phyloP scores from a whole-genome alignment of 2,329 filamentous ascomycete species.

The Fusarium austroafricanum region DNA sequence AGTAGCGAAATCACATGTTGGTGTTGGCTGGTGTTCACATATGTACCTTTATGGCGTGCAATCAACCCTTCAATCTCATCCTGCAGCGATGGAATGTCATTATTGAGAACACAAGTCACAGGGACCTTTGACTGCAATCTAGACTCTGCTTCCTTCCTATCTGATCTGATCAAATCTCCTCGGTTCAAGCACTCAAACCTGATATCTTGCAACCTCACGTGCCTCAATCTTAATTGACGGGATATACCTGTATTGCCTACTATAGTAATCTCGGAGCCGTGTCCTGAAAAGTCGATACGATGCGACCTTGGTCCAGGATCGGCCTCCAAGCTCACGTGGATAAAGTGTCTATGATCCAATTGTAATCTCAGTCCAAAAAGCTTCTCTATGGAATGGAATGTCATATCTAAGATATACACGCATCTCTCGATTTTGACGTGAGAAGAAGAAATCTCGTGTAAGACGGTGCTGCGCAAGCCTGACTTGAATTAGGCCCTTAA shows the following conservation, averaged over 20 bases:
- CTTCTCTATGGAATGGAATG: slow-evolving; percentile 19
- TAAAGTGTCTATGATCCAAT: background rate
- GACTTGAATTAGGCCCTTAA: background rate
- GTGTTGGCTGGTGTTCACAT: slow-evolving; percentile 18
- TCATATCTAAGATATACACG: slow-evolving; percentile 5
- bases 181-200: slow-evolving; percentile 2
- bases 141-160: background rate
- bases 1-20: background rate
- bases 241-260: background rate
- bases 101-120: slow-evolving; percentile 1
- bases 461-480: background rate
- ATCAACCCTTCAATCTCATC: slow-evolving; percentile 27
- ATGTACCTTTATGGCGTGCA: background rate
- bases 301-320: slow-evolving; percentile 22
- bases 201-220: slow-evolving; percentile 12
- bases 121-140: background rate
- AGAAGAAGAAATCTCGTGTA: background rate
- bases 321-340: background rate
- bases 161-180: slow-evolving; percentile 10
- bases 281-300: slow-evolving; percentile 22
- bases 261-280: slow-evolving; percentile 32
- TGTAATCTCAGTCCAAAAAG: background rate
- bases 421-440: background rate
- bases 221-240: slow-evolving; percentile 16
- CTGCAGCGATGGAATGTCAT: slow-evolving; percentile 29